Conservation (phyloP, 1,284 basidiomycete genomes). For the Moniliella sp. region DNA sequence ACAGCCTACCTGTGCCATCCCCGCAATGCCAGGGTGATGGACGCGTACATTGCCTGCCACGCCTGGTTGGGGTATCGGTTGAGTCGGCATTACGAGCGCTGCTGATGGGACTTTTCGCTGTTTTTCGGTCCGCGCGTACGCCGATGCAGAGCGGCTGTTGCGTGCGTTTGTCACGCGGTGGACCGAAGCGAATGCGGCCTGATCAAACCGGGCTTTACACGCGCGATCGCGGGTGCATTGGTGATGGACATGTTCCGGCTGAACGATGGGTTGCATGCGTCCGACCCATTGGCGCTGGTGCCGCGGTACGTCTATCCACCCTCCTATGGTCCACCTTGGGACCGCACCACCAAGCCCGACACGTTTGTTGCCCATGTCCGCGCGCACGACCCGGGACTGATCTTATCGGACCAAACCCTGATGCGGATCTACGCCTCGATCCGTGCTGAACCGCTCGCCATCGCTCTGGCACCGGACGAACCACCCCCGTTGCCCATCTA, state of each 20-base stretch:
- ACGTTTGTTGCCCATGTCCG: slow-evolving; percentile 18
- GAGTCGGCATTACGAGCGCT: slow-evolving; percentile 74
- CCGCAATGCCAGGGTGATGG: slow-evolving; percentile 51
- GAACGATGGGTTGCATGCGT: slow-evolving; percentile 40
- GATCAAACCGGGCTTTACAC: slow-evolving; percentile 13
- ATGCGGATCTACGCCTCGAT: slow-evolving; percentile 17
- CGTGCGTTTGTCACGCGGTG: slow-evolving; percentile 60
- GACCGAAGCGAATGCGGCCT: slow-evolving; percentile 54
- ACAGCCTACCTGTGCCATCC: slow-evolving; percentile 54
- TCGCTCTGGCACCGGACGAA: slow-evolving; percentile 10
- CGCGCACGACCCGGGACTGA: slow-evolving; percentile 9
- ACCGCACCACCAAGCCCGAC: no score
- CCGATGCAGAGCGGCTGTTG: slow-evolving; percentile 47
- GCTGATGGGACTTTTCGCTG: slow-evolving; percentile 46
- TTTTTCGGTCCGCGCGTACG: no score
- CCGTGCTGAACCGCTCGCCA: slow-evolving; percentile 12
- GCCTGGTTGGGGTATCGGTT: slow-evolving; percentile 57
- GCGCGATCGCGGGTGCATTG: slow-evolving; percentile 39
- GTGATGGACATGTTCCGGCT: slow-evolving; percentile 66
- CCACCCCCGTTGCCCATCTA: neutral
- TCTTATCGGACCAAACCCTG: slow-evolving; percentile 23
- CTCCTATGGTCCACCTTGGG: no score
- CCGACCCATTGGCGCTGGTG: neutral
- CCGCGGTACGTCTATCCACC: no score
- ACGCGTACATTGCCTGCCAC: slow-evolving; percentile 68